These are phyloP conservation scores for Oxytropis ochrocephala DNA, from an alignment of 306 rosid species.

Conservation along the genomic window DNA sequence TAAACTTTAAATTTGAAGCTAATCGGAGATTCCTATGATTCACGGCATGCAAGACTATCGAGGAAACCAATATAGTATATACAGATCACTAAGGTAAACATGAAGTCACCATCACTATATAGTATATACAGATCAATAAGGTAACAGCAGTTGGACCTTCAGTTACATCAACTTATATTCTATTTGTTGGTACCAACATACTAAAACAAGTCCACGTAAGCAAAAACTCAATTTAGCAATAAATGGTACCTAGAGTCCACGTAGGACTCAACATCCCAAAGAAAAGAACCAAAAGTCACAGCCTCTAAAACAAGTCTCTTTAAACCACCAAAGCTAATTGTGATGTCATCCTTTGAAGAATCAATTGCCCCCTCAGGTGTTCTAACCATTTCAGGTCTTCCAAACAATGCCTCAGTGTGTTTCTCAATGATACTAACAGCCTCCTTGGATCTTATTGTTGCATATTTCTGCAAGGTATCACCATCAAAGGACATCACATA, in stretches of 20 bases:
- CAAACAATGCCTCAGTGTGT: slow-evolving; percentile 93
- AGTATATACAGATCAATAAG: slow-evolving; percentile 33
- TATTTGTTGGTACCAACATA: slow-evolving; percentile 12
- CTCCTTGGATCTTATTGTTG: slow-evolving; percentile 85
- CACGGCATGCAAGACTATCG: not conserved
- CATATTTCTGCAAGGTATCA: slow-evolving; percentile 79
- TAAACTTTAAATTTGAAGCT: not conserved
- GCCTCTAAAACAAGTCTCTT: slow-evolving; percentile 84
- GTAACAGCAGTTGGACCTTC: not conserved
- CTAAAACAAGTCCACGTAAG: slow-evolving; percentile 10
- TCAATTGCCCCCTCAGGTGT: slow-evolving; percentile 64
- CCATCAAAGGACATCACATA: slow-evolving; percentile 87
- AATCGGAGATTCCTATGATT: not conserved
- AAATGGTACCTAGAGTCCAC: slow-evolving; percentile 91
- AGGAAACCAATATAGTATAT: no score
- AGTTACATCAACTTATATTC: slow-evolving; percentile 13
- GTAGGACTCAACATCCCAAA: slow-evolving; percentile 92
- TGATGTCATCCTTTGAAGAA: slow-evolving; percentile 64
- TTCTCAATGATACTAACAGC: slow-evolving; percentile 85
- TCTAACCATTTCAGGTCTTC: slow-evolving; percentile 71
- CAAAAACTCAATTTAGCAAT: slow-evolving; percentile 45
- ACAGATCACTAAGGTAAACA: not conserved
- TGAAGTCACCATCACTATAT: slow-evolving; percentile 7
- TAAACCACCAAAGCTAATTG: slow-evolving; percentile 80
- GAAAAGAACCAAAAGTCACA: slow-evolving; percentile 87